A percentile compares a stretch with the other conserved stretches of the same genome.
These are phyloP conservation scores for Euptelea pleiosperma DNA, from an alignment of 164 flowering plant species.

Conservation along the genomic window DNA sequence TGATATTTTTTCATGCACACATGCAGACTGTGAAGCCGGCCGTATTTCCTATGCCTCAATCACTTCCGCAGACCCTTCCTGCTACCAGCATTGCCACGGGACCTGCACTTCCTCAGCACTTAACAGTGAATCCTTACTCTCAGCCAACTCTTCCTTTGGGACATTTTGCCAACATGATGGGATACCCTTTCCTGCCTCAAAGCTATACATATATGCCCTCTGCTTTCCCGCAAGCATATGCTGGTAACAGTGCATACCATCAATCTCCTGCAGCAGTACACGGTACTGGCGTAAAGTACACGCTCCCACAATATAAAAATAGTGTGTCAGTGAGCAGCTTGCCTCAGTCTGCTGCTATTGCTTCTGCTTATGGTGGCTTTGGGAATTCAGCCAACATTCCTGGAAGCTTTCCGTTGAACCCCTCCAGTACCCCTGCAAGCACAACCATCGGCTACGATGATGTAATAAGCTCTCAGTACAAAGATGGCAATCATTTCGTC, in stretches of 20 bases:
- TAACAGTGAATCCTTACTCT: conserved; percentile 72
- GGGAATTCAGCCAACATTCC: conserved; percentile 66
- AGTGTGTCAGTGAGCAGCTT: conserved; percentile 68
- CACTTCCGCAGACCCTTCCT: conserved; percentile 49
- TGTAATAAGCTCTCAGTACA: conserved; percentile 74
- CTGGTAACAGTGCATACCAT: conserved; percentile 76
- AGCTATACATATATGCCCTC: conserved; percentile 84
- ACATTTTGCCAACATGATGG: conserved; percentile 74
- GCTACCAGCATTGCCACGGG: conserved; percentile 57
- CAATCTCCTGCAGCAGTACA: conserved; percentile 76
- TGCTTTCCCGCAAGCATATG: conserved; percentile 81
- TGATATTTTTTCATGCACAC: not conserved
- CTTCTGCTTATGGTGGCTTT: conserved; percentile 84
- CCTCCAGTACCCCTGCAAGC: conserved; percentile 55
- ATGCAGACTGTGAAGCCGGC: conserved; percentile 59
- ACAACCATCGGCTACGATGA: conserved; percentile 75
- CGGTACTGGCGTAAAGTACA: conserved; percentile 30
- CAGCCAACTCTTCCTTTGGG: conserved; percentile 89
- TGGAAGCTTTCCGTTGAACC: conserved; percentile 64
- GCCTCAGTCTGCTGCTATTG: conserved; percentile 67
- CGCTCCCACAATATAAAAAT: conserved; percentile 81
- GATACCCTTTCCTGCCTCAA: conserved; percentile 77
- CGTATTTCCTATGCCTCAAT: conserved; percentile 51
- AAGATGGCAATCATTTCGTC: conserved; percentile 59
- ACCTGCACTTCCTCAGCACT: conserved; percentile 75